These are phyloP conservation scores for Ustilago xerochloae DNA, from an alignment of 1,284 basidiomycete genomes.

Conservation along the genomic window DNA sequence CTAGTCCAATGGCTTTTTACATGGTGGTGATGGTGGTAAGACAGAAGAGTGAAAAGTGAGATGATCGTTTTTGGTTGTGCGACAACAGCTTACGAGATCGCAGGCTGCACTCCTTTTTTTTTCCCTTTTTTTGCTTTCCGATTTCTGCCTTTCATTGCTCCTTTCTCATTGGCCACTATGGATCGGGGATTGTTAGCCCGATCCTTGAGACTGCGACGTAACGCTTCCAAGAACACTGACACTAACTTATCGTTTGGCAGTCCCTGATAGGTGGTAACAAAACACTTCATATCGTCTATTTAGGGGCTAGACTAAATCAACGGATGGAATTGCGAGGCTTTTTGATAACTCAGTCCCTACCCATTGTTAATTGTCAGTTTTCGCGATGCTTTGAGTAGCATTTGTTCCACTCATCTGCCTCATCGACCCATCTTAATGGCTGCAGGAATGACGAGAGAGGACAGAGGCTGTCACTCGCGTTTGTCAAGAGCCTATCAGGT, in stretches of 20 bases:
- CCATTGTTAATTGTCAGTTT: no score
- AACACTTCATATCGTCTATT: no score
- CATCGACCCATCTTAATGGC: slow-evolving; percentile 29
- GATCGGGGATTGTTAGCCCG: not conserved
- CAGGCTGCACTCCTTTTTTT: slow-evolving; percentile 9
- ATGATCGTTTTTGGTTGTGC: not conserved
- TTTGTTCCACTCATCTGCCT: slow-evolving; percentile 36
- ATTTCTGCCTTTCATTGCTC: slow-evolving; percentile 1
- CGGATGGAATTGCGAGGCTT: no score
- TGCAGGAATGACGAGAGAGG: slow-evolving; percentile 23
- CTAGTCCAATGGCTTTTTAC: slow-evolving; percentile 6
- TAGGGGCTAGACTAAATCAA: no score
- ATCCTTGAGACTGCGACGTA: no score
- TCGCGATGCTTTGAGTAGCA: slow-evolving; percentile 33
- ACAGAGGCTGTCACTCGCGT: slow-evolving; percentile 13
- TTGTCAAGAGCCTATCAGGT: not conserved
- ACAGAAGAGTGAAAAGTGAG: not conserved
- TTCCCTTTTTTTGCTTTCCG: slow-evolving; percentile 6
- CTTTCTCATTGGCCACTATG: not conserved
- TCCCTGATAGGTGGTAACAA: no score
- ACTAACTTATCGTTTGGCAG: no score
- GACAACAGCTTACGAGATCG: slow-evolving; percentile 31
- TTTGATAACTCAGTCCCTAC: no score
- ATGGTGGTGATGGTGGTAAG: slow-evolving; percentile 13
- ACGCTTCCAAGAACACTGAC: no score